These are phyloP conservation scores for Suhomyces sp. DNA, from an alignment of 805 yeast genomes.

Conservation along the genomic window DNA sequence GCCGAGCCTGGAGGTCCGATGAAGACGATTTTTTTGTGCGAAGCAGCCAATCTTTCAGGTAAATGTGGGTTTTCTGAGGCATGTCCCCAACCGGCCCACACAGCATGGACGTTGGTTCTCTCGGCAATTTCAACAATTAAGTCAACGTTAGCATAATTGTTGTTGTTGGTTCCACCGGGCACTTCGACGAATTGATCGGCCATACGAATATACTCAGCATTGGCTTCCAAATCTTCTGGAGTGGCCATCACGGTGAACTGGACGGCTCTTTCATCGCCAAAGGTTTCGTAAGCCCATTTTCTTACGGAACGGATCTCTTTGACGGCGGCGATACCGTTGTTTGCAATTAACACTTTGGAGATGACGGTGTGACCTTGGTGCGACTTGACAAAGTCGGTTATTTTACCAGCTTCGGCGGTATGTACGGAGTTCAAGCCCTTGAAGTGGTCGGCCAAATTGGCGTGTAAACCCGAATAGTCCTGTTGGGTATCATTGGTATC, in stretches of 20 bases:
- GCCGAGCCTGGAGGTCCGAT: conserved; percentile 99
- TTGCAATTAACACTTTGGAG: conserved; percentile 84
- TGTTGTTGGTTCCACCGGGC: conserved; percentile 99
- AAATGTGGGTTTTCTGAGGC: conserved; percentile 97
- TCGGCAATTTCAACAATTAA: conserved; percentile 96
- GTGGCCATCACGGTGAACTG: conserved; percentile 98
- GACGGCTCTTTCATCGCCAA: conserved; percentile 90
- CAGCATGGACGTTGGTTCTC: conserved; percentile 94
- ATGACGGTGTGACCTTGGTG: conserved; percentile 96
- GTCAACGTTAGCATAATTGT: conserved; percentile 97
- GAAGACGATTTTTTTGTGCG: conserved; percentile 84
- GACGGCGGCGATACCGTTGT: conserved; percentile 99
- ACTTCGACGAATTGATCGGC: conserved; percentile 98
- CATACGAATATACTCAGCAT: conserved; percentile 97
- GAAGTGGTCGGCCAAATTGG: conserved; percentile 65
- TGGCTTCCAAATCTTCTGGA: conserved; percentile 96
- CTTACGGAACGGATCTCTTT: conserved; percentile 96
- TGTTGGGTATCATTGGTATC: conserved; percentile 3
- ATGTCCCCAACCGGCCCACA: conserved; percentile 99
- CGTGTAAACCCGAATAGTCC: conserved; percentile 28
- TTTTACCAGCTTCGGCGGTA: conserved; percentile 69
- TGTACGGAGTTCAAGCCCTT: conserved; percentile 77
- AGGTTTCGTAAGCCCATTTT: conserved; percentile 99
- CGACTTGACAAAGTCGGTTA: conserved; percentile 78
- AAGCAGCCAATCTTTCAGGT: conserved; percentile 92